Conservation (phyloP, 495 filamentous ascomycete species). For the Aspergillus wentii region DNA sequence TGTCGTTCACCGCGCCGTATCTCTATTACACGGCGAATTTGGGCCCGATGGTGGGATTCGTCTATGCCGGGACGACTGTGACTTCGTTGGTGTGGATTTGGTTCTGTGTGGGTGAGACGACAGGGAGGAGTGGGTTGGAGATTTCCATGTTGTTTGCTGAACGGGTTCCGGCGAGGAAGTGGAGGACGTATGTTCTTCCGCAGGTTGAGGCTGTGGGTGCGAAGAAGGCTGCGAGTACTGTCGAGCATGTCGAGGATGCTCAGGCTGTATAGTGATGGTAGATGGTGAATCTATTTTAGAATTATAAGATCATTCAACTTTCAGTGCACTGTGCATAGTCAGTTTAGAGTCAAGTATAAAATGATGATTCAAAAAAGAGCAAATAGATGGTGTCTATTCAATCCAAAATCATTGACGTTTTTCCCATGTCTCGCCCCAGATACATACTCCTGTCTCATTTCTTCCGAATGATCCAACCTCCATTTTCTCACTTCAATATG, state of each 20-base stretch:
- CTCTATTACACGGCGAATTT: constrained; percentile 31
- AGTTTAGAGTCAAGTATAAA: no score
- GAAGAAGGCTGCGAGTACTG: constrained; percentile 4
- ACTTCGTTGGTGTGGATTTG: constrained; percentile 28
- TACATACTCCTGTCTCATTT: no score
- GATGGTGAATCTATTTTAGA: no score
- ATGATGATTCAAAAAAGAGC: no score
- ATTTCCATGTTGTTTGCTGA: constrained; percentile 27
- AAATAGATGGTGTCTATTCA: no score
- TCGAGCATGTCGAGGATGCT: neutral
- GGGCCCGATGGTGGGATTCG: constrained; percentile 33
- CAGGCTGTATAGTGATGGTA: no score
- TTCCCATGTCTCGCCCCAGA: no score
- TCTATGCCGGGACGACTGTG: constrained; percentile 26
- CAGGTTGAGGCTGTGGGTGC: neutral
- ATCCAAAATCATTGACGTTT: no score
- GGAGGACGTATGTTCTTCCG: constrained; percentile 16
- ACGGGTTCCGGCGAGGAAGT: constrained; percentile 17
- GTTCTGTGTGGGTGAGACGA: constrained; percentile 38
- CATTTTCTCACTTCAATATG: no score
- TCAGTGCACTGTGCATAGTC: no score
- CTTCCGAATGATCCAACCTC: no score
- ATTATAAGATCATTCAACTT: no score
- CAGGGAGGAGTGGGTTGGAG: constrained; percentile 23
- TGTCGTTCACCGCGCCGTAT: constrained; percentile 31